Base-by-base conservation (phyloP, 2,329 filamentous ascomycete genomes). In the Proliferodiscus dingleyae region DNA sequence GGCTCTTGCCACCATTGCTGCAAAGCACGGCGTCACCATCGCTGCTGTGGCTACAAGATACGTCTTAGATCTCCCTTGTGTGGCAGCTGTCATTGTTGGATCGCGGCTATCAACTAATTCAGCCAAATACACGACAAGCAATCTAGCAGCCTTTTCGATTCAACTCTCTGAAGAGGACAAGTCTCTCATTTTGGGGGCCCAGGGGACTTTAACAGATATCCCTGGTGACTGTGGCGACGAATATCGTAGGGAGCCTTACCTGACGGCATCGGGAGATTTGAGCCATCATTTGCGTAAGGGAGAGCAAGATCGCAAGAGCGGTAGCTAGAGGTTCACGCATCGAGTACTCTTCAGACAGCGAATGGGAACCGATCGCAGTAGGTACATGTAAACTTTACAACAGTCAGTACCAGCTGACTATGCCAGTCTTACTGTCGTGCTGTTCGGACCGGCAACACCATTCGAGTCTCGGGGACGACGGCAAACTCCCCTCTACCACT, bases 191-290 rank as follows among this genome's bases (percentile, higher is more conserved):
- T 5, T n/a, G 26, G 32, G 44, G 23, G 58, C 61, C 3, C 60
- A 64, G 42, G 41, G 51, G 30, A 50, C 28, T 2, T 41, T 64
- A 38, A 32, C 9, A 3, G 59, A 62, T 41, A 56, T 65, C 9
- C 60, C 61, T 3, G 61, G 62, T 4, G 62, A 65, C 40, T 63
- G 61, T 41, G 62, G 62, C 10, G 63, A 64, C 29, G 62, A 64
- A 37, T 65, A 65, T 43, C 53, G 61, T 1, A 42, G 61, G n/a
- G 45, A 50, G 13, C 64, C 63, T 3, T 65, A 54, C 39, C 43
- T 66, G 33, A 65, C 63, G 2, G 61, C 61, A 2, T 42, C 61
- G 2, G 63, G 63, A 0, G 59, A 66, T 46, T 46, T 64, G 37
- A 63, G 58, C 8, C 47, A 65, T 39, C 63, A 65, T 39, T 10